Conservation (phyloP, 371 early-diverging fungal species). For the Syncephalastrum sp. region DNA sequence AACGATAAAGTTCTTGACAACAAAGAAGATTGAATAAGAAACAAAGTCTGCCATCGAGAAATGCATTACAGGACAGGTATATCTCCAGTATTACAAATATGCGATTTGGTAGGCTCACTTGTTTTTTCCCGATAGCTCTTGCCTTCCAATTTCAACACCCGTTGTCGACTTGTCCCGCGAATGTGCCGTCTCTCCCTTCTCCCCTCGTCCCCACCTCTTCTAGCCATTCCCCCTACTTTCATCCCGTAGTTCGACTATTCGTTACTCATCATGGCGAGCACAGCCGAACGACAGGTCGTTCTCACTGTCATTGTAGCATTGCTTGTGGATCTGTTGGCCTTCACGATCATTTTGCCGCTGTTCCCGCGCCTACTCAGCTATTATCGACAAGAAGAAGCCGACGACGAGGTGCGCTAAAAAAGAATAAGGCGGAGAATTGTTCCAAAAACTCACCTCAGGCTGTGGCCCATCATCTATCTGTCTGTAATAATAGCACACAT, state of each 20-base stretch:
- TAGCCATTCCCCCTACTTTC: too few relatives aligned
- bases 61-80: too few relatives aligned
- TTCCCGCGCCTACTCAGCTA: constrained; percentile 75
- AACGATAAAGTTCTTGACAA: too few relatives aligned
- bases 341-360: constrained; percentile 95
- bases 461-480: not conserved
- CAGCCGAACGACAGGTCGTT: constrained; percentile 20
- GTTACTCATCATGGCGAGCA: constrained; percentile 10
- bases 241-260: not conserved
- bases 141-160: too few relatives aligned
- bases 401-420: constrained; percentile 39
- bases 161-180: too few relatives aligned
- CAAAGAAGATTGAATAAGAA: too few relatives aligned
- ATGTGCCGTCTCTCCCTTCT: too few relatives aligned
- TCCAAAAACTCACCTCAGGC: not conserved
- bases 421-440: not conserved
- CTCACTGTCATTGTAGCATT: constrained; percentile 69
- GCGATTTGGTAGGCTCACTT: too few relatives aligned
- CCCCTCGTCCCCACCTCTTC: too few relatives aligned
- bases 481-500: constrained; percentile 22
- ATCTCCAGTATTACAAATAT: too few relatives aligned
- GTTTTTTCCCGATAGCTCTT: too few relatives aligned
- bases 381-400: constrained; percentile 55
- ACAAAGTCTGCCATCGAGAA: too few relatives aligned
- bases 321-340: constrained; percentile 92